phyloP scores from a whole-genome alignment of 192 early-diverging fungal species.

The Backusella macrospora region DNA sequence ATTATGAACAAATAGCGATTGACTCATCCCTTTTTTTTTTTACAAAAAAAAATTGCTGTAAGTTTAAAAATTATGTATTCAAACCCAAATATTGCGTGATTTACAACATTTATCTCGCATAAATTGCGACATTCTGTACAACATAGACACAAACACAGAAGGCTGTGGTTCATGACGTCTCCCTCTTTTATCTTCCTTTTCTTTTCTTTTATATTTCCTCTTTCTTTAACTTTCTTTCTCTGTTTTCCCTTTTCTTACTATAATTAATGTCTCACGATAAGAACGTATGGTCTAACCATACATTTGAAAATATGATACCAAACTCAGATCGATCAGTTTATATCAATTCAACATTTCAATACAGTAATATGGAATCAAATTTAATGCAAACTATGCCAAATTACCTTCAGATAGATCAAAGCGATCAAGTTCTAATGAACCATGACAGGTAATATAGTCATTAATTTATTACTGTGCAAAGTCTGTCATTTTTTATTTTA shows the following conservation, averaged over 20 bases:
- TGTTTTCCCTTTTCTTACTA: not conserved
- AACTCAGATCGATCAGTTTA: not conserved
- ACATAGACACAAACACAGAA: conserved; percentile 9
- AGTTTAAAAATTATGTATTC: conserved; percentile 8
- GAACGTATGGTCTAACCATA: conserved; percentile 1
- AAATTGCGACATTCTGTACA: conserved; percentile 20
- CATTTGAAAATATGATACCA: not conserved
- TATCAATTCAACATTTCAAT: not conserved
- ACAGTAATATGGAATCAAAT: conserved; percentile 1
- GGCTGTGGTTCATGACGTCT: conserved; percentile 11
- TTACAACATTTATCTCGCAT: conserved; percentile 18
- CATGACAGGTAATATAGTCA: not conserved
- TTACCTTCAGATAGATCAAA: not conserved
- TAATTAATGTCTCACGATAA: conserved; percentile 7
- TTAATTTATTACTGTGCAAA: no score
- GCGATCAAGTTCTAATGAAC: not conserved
- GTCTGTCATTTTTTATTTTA: not conserved
- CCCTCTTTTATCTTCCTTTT: not conserved
- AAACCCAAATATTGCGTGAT: conserved; percentile 14
- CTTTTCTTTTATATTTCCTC: not conserved
- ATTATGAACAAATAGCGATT: no score
- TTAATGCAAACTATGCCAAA: not conserved
- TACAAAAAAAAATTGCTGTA: not conserved
- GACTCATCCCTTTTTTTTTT: not conserved
- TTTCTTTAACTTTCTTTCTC: not conserved